Percentiles rank a stretch among this genome's conserved stretches.
Evolutionary conservation across 2,329 filamentous ascomycete species (phyloP).

Genomic region (Calonectria leucothoes): DNA sequence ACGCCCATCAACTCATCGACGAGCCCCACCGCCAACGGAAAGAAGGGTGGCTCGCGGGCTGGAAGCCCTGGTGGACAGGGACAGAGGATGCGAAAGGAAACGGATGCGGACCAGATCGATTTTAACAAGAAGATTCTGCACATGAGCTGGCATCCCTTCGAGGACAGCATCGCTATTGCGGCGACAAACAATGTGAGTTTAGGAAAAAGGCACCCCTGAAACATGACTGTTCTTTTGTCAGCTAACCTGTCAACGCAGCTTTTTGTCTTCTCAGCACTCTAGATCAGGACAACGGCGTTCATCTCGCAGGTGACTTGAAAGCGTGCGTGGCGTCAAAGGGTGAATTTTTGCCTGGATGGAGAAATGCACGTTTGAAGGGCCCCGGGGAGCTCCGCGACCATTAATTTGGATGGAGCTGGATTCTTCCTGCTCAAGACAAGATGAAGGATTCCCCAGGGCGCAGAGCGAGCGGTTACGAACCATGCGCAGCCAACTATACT

Average conservation of each 20-base stretch:
- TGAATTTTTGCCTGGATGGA: conserved; percentile 20
- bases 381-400: conserved; percentile 25
- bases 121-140: conserved; percentile 99
- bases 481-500: conserved; percentile 38
- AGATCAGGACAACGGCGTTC: conserved; percentile 46
- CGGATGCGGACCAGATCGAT: conserved; percentile 98
- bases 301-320: conserved; percentile 37
- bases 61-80: conserved; percentile 86
- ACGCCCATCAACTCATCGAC: conserved; percentile 92
- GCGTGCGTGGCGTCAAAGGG: conserved; percentile 27
- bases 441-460: conserved; percentile 30
- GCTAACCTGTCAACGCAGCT: conserved; percentile 61
- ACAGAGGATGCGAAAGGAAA: conserved; percentile 98
- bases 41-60: conserved; percentile 90
- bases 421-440: conserved; percentile 33
- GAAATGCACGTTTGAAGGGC: conserved; percentile 32
- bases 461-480: conserved; percentile 36
- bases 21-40: conserved; percentile 79
- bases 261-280: conserved; percentile 84
- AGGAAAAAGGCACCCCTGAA: not conserved
- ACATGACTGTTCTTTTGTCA: not conserved
- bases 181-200: conserved; percentile 98
- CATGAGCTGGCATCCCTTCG: conserved; percentile 99
- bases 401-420: conserved; percentile 29
- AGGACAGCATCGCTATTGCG: conserved; percentile 99